A percentile compares a stretch with the other conserved stretches of the same genome.
phyloP scores from a whole-genome alignment of 179 eudicot genomes.

The Sideroxylon spinosum region DNA sequence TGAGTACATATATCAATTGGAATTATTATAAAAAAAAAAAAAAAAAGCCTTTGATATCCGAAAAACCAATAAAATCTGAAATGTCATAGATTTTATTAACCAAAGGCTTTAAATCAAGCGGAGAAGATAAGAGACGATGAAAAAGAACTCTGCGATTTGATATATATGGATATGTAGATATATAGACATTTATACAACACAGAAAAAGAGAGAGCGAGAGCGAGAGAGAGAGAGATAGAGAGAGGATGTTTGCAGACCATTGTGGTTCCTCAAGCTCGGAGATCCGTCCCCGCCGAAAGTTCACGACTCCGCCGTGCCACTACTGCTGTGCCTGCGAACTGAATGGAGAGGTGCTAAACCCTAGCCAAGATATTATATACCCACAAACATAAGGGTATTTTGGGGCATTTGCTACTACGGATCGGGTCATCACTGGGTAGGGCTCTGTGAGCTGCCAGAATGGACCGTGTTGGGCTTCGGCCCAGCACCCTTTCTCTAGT shows the following conservation, averaged over 20 bases:
- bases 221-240: neutral
- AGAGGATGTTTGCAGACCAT: conserved; percentile 9
- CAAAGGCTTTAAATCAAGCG: neutral
- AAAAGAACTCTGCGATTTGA: no score
- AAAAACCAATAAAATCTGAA: no score
- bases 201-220: neutral
- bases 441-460: neutral
- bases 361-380: conserved; percentile 5
- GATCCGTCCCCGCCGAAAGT: conserved; percentile 12
- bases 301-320: neutral
- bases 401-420: neutral
- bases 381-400: neutral
- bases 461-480: neutral
- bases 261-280: neutral
- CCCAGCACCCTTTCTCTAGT: neutral
- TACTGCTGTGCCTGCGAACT: neutral
- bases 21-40: no score
- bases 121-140: neutral
- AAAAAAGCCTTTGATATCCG: neutral
- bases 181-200: neutral
- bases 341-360: neutral
- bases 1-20: neutral
- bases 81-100: neutral
- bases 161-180: neutral
- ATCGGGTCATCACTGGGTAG: neutral